Evolutionary conservation across 2,329 filamentous ascomycete species (phyloP).

Genomic region (Mollisiaceae sp.): DNA sequence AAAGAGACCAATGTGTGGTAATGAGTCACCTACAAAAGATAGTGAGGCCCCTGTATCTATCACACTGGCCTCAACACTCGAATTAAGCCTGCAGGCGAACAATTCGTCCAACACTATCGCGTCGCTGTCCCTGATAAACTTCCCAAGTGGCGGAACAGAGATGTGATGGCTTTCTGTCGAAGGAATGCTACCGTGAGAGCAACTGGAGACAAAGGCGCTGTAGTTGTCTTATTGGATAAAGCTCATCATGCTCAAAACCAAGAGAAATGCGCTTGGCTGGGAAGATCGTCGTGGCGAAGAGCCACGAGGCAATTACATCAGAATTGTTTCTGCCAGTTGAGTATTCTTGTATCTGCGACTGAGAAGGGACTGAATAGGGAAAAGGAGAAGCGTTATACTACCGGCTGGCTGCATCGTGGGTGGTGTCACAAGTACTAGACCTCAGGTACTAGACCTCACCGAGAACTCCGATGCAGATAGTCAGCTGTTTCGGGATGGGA

Average conservation of each 20-base stretch:
- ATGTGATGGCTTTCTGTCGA: not conserved
- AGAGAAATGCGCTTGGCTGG: not conserved
- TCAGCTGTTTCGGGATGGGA: no score
- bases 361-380: not conserved
- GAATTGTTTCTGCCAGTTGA: not conserved
- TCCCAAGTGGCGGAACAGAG: not conserved
- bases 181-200: not conserved
- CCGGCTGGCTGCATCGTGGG: not conserved
- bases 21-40: not conserved
- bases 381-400: not conserved
- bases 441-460: no score
- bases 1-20: no score
- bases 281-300: not conserved
- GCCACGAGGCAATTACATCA: not conserved
- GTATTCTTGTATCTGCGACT: not conserved
- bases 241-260: not conserved
- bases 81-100: not conserved
- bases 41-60: not conserved
- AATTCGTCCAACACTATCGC: not conserved
- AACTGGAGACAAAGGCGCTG: not conserved
- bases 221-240: not conserved
- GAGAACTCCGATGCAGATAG: no score
- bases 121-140: not conserved
- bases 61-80: not conserved
- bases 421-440: not conserved